Conservation (phyloP, 176 grass and related monocot species). For the Avena atlantica region DNA sequence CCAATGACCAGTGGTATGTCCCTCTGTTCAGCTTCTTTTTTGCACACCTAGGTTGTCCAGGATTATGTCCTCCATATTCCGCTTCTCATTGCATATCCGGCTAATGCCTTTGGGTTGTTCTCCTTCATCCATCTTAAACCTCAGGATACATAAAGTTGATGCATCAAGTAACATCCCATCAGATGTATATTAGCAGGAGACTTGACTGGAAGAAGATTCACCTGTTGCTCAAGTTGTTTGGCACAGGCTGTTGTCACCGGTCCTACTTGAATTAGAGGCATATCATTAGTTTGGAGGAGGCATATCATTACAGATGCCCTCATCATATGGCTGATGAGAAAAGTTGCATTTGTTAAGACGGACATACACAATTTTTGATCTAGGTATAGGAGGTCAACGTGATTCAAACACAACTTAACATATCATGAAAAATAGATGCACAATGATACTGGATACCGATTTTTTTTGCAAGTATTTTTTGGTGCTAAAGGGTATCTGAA, state of each 20-base stretch:
- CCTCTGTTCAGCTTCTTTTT: slow-evolving; percentile 12
- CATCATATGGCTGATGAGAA: not conserved
- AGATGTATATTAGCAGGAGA: slow-evolving; percentile 9
- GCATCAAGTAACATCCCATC: not conserved
- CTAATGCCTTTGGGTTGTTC: not conserved
- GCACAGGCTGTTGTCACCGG: not conserved
- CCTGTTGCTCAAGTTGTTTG: slow-evolving; percentile 17
- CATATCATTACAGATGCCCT: slow-evolving; percentile 1
- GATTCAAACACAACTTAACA: not conserved
- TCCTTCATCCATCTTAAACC: slow-evolving; percentile 11
- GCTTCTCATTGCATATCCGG: not conserved
- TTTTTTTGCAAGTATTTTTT: not conserved
- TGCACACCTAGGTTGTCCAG: not conserved
- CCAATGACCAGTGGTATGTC: not conserved
- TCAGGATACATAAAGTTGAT: slow-evolving; percentile 1
- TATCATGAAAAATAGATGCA: not conserved
- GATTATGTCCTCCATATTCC: not conserved
- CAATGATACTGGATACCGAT: not conserved
- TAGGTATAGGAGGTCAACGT: not conserved
- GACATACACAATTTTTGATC: slow-evolving; percentile 1
- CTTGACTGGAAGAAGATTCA: not conserved
- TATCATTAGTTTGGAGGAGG: not conserved
- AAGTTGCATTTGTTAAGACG: not conserved
- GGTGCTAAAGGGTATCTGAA: not conserved
- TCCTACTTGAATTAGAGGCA: slow-evolving; percentile 10